A percentile compares a stretch with the other conserved stretches of the same genome.
phyloP scores from a whole-genome alignment of 306 rosid species.

The Quercus dentata region DNA sequence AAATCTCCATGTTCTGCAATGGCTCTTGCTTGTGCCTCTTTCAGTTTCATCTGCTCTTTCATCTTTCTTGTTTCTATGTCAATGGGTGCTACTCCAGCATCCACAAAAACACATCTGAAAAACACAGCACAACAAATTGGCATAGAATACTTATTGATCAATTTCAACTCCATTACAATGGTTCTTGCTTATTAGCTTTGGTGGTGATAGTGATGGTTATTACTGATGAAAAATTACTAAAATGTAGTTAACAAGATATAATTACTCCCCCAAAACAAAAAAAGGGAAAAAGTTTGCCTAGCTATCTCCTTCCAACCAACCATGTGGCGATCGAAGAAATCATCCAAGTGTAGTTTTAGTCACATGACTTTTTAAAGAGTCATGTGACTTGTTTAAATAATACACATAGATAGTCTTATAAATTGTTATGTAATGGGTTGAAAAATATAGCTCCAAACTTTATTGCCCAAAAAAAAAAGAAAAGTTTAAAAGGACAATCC shows the following conservation, averaged over 20 bases:
- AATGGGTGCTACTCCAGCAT: conserved; percentile 82
- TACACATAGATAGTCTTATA: no score
- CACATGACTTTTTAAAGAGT: no score
- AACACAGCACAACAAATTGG: conserved; percentile 18
- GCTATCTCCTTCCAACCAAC: no score
- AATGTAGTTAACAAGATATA: not conserved
- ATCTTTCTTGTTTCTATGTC: conserved; percentile 87
- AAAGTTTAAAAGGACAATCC: no score
- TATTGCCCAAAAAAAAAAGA: not conserved
- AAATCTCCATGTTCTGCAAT: conserved; percentile 86
- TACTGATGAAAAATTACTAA: not conserved
- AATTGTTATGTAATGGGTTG: no score
- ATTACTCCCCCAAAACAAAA: not conserved
- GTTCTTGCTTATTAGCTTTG: not conserved
- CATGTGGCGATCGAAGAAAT: no score
- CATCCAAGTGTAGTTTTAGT: no score
- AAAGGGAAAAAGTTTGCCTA: no score
- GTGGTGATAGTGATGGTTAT: not conserved
- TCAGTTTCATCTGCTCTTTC: conserved; percentile 83
- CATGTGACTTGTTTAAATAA: no score
- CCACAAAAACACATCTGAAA: conserved; percentile 90
- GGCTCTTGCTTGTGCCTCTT: conserved; percentile 72
- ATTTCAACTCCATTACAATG: not conserved
- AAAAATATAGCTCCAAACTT: no score
- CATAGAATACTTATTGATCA: not conserved